Percentiles rank a stretch among this genome's conserved stretches.
Conservation (phyloP, 768 basidiomycete species). For the Termitomyces sp. region DNA sequence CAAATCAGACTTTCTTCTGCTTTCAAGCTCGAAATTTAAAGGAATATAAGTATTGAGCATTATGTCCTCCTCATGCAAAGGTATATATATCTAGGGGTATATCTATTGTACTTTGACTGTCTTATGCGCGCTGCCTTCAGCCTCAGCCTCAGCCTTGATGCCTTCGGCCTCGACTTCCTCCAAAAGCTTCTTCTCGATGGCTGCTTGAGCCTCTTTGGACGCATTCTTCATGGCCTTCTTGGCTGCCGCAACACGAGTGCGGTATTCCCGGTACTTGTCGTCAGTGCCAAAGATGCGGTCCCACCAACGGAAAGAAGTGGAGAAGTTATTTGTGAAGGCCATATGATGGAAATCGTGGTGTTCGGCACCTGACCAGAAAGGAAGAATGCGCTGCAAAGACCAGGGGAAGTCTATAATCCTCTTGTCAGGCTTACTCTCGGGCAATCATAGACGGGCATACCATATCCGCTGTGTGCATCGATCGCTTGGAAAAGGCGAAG, state of each 20-base stretch:
- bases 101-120: conserved; percentile 33
- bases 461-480: conserved; percentile 96
- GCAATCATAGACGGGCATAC: conserved; percentile 35
- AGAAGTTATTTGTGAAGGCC: conserved; percentile 92
- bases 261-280: conserved; percentile 81
- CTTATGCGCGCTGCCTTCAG: conserved; percentile 29
- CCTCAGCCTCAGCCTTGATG: conserved; percentile 60
- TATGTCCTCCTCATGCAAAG: neutral
- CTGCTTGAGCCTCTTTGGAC: conserved; percentile 47
- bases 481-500: conserved; percentile 95
- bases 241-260: conserved; percentile 58
- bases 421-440: conserved; percentile 1
- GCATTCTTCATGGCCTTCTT: conserved; percentile 54
- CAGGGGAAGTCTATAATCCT: conserved; percentile 82
- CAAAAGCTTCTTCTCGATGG: conserved; percentile 59
- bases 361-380: conserved; percentile 97
- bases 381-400: conserved; percentile 88
- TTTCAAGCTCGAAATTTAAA: neutral
- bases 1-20: neutral
- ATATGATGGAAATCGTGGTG: conserved; percentile 99
- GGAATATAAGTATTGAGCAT: neutral
- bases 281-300: conserved; percentile 91
- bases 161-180: conserved; percentile 76
- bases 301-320: conserved; percentile 93
- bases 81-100: conserved; percentile 13